Conservation (phyloP, 2,329 filamentous ascomycete species). For the Microcyclosporella mali region DNA sequence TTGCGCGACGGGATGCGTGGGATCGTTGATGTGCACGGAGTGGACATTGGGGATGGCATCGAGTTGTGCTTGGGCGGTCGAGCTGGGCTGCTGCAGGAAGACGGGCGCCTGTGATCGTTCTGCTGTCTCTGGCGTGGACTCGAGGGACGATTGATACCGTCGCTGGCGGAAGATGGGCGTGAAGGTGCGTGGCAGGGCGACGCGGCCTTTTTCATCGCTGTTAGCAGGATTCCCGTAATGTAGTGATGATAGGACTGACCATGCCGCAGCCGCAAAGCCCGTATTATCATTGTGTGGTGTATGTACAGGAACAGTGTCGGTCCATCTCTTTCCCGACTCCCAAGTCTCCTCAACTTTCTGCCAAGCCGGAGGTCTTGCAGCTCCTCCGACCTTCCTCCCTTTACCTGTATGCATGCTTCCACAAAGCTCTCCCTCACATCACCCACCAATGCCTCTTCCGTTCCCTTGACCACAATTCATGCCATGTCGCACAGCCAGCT, state of each 20-base stretch:
- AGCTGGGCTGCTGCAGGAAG: background rate
- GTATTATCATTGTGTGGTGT: constrained; percentile 37
- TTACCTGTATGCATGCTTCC: no score
- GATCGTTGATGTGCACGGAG: constrained; percentile 30
- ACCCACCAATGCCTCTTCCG: constrained; percentile 6
- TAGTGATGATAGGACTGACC: constrained; percentile 22
- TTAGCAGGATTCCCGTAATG: background rate
- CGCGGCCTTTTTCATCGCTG: constrained; percentile 30
- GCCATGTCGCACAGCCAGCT: constrained; percentile 18
- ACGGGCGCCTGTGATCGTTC: constrained; percentile 1
- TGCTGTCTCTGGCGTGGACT: constrained; percentile 8
- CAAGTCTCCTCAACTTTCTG: background rate
- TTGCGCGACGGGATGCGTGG: constrained; percentile 31
- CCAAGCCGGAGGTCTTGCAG: background rate
- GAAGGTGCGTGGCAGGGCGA: constrained; percentile 29
- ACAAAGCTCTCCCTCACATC: background rate
- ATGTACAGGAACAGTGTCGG: background rate
- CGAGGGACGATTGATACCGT: constrained; percentile 32
- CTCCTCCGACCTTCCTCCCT: background rate
- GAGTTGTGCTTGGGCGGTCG: constrained; percentile 2
- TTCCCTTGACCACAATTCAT: constrained; percentile 15
- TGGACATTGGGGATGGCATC: constrained; percentile 21
- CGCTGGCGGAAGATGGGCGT: constrained; percentile 9
- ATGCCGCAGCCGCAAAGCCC: constrained; percentile 37
- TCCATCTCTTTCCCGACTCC: background rate